Evolutionary conservation across 352 stramenopile species (phyloP).

Genomic region (Blastocystis sp.): DNA sequence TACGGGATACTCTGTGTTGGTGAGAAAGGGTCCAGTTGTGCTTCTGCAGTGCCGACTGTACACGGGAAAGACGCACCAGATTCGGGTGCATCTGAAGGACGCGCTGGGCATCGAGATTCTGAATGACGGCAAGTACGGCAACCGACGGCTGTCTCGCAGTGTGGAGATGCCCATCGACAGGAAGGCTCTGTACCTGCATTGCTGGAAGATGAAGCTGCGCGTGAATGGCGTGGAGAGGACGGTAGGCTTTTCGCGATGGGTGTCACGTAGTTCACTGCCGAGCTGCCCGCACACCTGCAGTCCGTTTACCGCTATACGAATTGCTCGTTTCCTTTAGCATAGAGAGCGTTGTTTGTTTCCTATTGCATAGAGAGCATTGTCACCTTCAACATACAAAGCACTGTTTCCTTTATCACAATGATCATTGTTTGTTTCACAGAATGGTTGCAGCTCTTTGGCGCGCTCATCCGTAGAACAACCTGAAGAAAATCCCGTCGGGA

Average conservation of each 20-base stretch:
- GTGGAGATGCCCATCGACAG: neutral
- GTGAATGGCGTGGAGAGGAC: neutral
- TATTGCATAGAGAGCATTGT: neutral
- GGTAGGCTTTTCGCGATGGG: neutral
- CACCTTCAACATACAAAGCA: no score
- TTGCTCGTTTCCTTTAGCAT: neutral
- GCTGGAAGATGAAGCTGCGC: neutral
- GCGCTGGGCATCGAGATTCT: conserved; percentile 36
- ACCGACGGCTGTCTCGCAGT: neutral
- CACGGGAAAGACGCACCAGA: conserved; percentile 56
- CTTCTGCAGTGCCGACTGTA: conserved; percentile 15
- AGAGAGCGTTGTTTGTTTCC: neutral
- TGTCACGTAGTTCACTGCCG: conserved; percentile 32
- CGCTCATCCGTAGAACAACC: neutral
- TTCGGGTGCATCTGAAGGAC: conserved; percentile 56
- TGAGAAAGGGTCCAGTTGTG: neutral
- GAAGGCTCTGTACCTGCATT: conserved; percentile 34
- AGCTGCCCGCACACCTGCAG: conserved; percentile 4
- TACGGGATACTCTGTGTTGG: conserved; percentile 37
- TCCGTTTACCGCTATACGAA: neutral
- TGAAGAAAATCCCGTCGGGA: conserved; percentile 25
- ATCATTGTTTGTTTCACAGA: neutral
- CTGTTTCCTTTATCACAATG: no score
- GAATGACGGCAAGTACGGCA: conserved; percentile 46
- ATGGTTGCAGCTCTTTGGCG: neutral